Conservation (phyloP, 2,329 filamentous ascomycete species). For the Fusarium pseudoanthophilum region DNA sequence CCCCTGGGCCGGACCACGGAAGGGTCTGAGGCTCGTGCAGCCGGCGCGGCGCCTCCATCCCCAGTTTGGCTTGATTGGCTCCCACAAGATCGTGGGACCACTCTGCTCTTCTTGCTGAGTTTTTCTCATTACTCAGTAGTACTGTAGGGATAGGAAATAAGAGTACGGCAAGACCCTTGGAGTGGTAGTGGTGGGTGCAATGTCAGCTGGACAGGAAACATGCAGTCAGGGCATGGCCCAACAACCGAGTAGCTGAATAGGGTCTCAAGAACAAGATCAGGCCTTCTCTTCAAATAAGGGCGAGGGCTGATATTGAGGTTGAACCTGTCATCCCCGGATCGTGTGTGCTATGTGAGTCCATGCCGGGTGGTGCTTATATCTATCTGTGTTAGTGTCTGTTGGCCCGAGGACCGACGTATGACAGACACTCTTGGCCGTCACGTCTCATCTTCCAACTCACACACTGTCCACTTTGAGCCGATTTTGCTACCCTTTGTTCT, state of each 20-base stretch:
- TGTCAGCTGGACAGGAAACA: neutral
- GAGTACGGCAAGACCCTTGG: neutral
- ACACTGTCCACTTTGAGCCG: neutral
- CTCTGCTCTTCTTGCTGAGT: neutral
- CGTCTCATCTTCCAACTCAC: constrained; percentile 11
- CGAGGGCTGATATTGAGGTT: constrained; percentile 1
- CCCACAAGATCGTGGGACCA: constrained; percentile 14
- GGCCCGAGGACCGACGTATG: constrained; percentile 14
- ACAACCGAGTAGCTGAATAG: constrained; percentile 5
- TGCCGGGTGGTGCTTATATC: constrained; percentile 17
- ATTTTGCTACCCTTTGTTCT: neutral
- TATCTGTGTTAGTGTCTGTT: constrained; percentile 24
- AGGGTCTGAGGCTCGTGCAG: constrained; percentile 21
- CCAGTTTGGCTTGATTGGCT: constrained; percentile 3
- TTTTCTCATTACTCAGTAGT: neutral
- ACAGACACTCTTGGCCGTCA: constrained; percentile 15
- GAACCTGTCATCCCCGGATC: constrained; percentile 22
- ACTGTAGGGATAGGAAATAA: neutral
- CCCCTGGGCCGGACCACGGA: constrained; percentile 6
- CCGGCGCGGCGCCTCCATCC: constrained; percentile 4
- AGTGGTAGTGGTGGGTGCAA: neutral
- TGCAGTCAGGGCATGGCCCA: neutral
- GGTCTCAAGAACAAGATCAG: constrained; percentile 4
- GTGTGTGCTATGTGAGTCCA: constrained; percentile 11
- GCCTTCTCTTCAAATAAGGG: constrained; percentile 19